phyloP scores from a whole-genome alignment of 2,329 filamentous ascomycete species.

The Beauveria pseudobassiana region DNA sequence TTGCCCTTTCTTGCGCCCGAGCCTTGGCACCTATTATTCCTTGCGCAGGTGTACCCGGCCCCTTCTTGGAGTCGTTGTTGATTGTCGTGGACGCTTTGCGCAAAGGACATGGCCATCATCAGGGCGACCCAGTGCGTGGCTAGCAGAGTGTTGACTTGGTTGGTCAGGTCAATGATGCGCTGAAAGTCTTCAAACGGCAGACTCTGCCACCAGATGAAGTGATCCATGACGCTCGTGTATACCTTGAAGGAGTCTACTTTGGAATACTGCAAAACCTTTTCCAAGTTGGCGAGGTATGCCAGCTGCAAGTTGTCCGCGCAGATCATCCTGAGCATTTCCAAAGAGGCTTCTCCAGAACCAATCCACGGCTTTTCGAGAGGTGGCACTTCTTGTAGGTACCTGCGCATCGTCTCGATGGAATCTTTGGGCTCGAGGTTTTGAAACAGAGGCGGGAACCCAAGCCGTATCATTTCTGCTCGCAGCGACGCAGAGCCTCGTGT shows the following conservation, averaged over 20 bases:
- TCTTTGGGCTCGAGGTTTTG: conserved; percentile 2
- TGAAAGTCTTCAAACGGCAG: neutral
- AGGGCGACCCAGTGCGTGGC: neutral
- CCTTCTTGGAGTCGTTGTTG: neutral
- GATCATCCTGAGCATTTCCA: neutral
- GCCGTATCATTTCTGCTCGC: neutral
- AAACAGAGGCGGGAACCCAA: neutral
- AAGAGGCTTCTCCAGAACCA: neutral
- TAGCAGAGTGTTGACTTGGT: neutral
- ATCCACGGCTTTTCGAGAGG: neutral
- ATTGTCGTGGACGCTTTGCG: neutral
- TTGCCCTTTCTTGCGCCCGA: neutral
- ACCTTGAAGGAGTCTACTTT: neutral
- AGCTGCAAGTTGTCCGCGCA: neutral
- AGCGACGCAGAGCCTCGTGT: neutral
- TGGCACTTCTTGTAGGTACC: neutral
- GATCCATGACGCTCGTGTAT: neutral
- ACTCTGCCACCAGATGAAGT: neutral
- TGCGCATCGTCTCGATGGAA: conserved; percentile 3
- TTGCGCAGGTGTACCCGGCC: no score
- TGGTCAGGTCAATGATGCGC: neutral
- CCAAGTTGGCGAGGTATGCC: neutral
- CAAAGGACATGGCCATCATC: conserved; percentile 5
- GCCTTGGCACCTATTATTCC: neutral
- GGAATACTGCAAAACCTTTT: neutral